A percentile compares a stretch with the other conserved stretches of the same genome.
These are phyloP conservation scores for Mucor lusitanicus DNA, from an alignment of 371 early-diverging fungal genomes.

Conservation along the genomic window DNA sequence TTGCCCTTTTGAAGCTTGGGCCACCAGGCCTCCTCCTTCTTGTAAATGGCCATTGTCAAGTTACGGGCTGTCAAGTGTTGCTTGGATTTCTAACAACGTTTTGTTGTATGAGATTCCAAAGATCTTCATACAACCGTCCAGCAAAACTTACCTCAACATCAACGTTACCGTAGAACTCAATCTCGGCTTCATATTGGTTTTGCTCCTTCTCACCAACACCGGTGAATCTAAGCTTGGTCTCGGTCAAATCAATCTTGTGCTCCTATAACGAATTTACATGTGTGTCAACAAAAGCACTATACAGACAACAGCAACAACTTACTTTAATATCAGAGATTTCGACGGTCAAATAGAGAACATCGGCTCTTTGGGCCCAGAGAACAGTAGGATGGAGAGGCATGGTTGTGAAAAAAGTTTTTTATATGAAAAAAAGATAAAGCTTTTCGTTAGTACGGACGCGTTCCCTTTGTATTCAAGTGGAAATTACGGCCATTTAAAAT, in stretches of 20 bases:
- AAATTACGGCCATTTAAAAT: background rate
- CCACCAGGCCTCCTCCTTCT: slow-evolving; percentile 83
- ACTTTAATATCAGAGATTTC: slow-evolving; percentile 75
- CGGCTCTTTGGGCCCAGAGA: slow-evolving; percentile 92
- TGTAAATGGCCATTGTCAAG: slow-evolving; percentile 66
- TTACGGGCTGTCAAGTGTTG: slow-evolving; percentile 68
- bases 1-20: slow-evolving; percentile 76
- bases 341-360: slow-evolving; percentile 85
- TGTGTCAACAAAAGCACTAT: background rate
- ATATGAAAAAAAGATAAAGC: background rate
- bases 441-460: background rate
- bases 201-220: slow-evolving; percentile 65
- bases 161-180: slow-evolving; percentile 76
- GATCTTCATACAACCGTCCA: background rate
- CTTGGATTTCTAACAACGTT: slow-evolving; percentile 60
- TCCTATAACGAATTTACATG: slow-evolving; percentile 1
- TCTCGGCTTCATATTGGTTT: slow-evolving; percentile 70
- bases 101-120: background rate
- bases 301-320: background rate
- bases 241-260: slow-evolving; percentile 23
- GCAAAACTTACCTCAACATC: slow-evolving; percentile 64
- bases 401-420: background rate
- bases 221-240: slow-evolving; percentile 63
- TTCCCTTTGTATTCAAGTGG: background rate
- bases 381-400: slow-evolving; percentile 70